phyloP scores from a whole-genome alignment of 1,284 basidiomycete genomes.

The Rhodofomes roseus region DNA sequence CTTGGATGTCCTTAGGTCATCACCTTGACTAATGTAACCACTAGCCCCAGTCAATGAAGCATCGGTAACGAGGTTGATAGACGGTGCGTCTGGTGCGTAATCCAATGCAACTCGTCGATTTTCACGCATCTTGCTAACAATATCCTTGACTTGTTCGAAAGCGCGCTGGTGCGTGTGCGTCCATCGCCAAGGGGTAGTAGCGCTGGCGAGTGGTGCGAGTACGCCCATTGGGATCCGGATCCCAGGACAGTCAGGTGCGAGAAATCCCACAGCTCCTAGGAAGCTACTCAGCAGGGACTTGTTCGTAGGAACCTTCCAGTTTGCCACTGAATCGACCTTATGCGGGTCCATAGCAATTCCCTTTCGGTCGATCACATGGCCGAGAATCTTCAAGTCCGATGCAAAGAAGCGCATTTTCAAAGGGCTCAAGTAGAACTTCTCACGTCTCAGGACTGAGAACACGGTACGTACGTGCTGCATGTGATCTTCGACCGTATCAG shows the following conservation, averaged over 20 bases:
- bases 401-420: slow-evolving; percentile 23
- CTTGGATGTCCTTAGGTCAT: slow-evolving; percentile 8
- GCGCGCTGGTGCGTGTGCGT: slow-evolving; percentile 19
- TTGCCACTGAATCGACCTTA: slow-evolving; percentile 25
- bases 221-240: slow-evolving; percentile 20
- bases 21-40: slow-evolving; percentile 17
- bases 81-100: slow-evolving; percentile 11
- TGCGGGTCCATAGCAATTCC: slow-evolving; percentile 28
- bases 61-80: slow-evolving; percentile 16
- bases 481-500: slow-evolving; percentile 23
- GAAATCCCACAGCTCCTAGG: slow-evolving; percentile 23
- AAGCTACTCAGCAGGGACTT: slow-evolving; percentile 16
- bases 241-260: slow-evolving; percentile 14
- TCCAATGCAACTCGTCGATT: slow-evolving; percentile 15
- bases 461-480: slow-evolving; percentile 18
- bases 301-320: slow-evolving; percentile 27
- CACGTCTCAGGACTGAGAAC: slow-evolving; percentile 14
- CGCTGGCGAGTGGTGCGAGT: slow-evolving; percentile 11
- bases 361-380: slow-evolving; percentile 23
- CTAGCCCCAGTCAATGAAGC: slow-evolving; percentile 8
- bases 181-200: slow-evolving; percentile 15
- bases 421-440: slow-evolving; percentile 19
- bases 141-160: slow-evolving; percentile 21
- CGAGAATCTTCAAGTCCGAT: slow-evolving; percentile 21
- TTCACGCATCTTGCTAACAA: slow-evolving; percentile 12